Percentiles rank a stretch among this genome's conserved stretches.
phyloP scores from a whole-genome alignment of 2,329 filamentous ascomycete species.

The Penicillium sp. region DNA sequence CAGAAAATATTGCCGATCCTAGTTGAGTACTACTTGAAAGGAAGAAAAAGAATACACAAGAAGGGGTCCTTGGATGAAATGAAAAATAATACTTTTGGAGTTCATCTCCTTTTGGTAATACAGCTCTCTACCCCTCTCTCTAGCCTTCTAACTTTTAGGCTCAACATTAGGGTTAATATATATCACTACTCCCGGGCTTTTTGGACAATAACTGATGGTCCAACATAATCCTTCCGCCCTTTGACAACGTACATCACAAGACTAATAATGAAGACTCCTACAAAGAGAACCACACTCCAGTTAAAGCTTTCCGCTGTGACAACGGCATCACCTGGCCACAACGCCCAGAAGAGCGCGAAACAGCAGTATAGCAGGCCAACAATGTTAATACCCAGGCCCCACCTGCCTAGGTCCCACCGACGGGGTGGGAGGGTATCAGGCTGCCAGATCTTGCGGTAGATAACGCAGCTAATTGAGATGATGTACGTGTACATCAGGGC shows the following conservation, averaged over 20 bases:
- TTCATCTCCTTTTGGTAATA: not conserved
- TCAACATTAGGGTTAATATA: too few species aligned
- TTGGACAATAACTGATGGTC: conserved; percentile 20
- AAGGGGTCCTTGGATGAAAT: not conserved
- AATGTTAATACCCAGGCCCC: conserved; percentile 46
- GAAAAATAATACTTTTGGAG: not conserved
- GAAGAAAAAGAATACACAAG: not conserved
- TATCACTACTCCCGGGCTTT: not conserved
- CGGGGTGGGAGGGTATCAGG: conserved; percentile 38
- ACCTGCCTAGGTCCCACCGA: conserved; percentile 46
- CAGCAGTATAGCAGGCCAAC: conserved; percentile 45
- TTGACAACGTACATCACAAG: conserved; percentile 38
- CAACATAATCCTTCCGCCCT: conserved; percentile 32
- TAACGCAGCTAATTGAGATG: conserved; percentile 47
- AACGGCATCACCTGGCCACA: conserved; percentile 44
- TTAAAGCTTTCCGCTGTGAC: conserved; percentile 48
- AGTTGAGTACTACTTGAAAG: too few species aligned
- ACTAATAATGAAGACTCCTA: conserved; percentile 40
- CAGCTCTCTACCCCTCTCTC: not conserved
- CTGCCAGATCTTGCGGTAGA: conserved; percentile 42
- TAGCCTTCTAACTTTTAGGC: not conserved
- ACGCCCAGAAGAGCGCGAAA: conserved; percentile 48
- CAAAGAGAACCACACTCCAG: conserved; percentile 50
- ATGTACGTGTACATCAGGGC: conserved; percentile 52
- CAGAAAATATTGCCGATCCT: too few species aligned